phyloP scores from a whole-genome alignment of 192 early-diverging fungal species.

The Phycomyces blakesleeanus region DNA sequence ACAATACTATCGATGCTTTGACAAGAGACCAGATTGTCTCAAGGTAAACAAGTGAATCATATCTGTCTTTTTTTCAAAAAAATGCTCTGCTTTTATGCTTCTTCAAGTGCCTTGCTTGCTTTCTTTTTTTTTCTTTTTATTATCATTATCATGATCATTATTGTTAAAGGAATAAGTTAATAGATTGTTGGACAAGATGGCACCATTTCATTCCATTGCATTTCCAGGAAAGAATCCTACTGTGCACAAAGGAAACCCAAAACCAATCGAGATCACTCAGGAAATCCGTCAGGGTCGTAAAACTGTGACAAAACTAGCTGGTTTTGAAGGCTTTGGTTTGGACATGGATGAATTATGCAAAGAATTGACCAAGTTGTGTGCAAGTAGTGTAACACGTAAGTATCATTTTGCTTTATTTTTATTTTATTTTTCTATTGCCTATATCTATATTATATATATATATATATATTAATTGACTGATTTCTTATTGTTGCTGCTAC shows the following conservation, averaged over 20 bases:
- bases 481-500: no score
- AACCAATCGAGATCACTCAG: constrained; percentile 41
- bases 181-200: constrained; percentile 48
- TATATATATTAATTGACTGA: no score
- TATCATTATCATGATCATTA: no score
- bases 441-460: no score
- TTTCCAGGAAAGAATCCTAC: constrained; percentile 44
- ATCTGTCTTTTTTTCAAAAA: not conserved
- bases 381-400: constrained; percentile 60
- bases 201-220: constrained; percentile 46
- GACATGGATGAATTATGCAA: constrained; percentile 58
- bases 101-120: not conserved
- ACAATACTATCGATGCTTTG: constrained; percentile 47
- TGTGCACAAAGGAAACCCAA: constrained; percentile 32
- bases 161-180: no score
- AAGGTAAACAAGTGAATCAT: constrained; percentile 20
- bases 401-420: constrained; percentile 13
- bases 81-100: no score
- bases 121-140: no score
- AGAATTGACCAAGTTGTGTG: constrained; percentile 60
- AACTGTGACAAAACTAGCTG: constrained; percentile 59
- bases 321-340: constrained; percentile 60
- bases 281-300: constrained; percentile 63
- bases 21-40: constrained; percentile 55
- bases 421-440: not conserved